A percentile compares a stretch with the other conserved stretches of the same genome.
These are phyloP conservation scores for Cylindrotheca closterium DNA, from an alignment of 108 stramenopile genomes.

Conservation along the genomic window DNA sequence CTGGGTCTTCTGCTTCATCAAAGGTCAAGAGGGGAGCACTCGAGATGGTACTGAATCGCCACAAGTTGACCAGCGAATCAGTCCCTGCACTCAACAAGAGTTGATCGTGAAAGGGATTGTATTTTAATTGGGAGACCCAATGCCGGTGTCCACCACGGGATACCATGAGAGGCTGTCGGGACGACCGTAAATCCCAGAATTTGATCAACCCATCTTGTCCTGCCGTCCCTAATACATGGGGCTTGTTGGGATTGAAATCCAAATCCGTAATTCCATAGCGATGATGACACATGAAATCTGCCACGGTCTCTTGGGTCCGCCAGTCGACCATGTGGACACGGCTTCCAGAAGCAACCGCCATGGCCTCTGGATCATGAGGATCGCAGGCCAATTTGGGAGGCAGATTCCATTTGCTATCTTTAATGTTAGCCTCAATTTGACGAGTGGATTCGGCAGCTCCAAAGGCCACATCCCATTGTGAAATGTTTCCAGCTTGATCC, in stretches of 20 bases:
- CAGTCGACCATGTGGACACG: conserved; percentile 58
- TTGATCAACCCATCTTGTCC: conserved; percentile 93
- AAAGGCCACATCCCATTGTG: conserved; percentile 30
- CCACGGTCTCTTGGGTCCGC: conserved; percentile 37
- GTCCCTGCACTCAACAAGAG: conserved; percentile 91
- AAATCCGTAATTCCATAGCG: conserved; percentile 75
- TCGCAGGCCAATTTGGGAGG: conserved; percentile 79
- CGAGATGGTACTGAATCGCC: conserved; percentile 93
- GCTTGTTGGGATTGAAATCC: conserved; percentile 96
- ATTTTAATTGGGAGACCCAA: conserved; percentile 77
- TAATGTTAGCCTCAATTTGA: not conserved
- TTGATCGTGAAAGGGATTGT: conserved; percentile 99
- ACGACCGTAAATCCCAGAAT: conserved; percentile 92
- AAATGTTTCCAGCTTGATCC: conserved; percentile 18
- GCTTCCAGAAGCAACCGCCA: conserved; percentile 43
- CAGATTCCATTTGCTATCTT: not conserved
- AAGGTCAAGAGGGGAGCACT: conserved; percentile 90
- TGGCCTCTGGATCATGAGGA: conserved; percentile 57
- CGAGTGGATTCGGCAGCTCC: conserved; percentile 22
- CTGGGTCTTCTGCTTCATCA: conserved; percentile 29
- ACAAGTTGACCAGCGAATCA: conserved; percentile 90
- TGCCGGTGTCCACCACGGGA: conserved; percentile 89
- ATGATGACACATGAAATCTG: conserved; percentile 32
- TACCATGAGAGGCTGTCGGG: conserved; percentile 48
- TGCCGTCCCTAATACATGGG: conserved; percentile 78